These are phyloP conservation scores for grape (Vitis vinifera) DNA, from an alignment of 164 flowering plant genomes.

Conservation along the genomic window ASM3070453v1 NC_081809.1:5260001-5260500, in stretches of 20 bases:
- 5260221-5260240: conserved; percentile 38
- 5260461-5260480: conserved; percentile 41
- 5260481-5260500: neutral
- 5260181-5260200: conserved; percentile 57
- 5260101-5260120: too few species aligned
- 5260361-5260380: conserved; percentile 46
- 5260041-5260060: too few species aligned
- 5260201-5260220: conserved; percentile 21
- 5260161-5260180: conserved; percentile 31
- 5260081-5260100: too few species aligned
- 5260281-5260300: conserved; percentile 41
- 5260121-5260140: conserved; percentile 22
- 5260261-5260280: conserved; percentile 56
- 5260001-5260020: conserved; percentile 5
- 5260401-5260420: conserved; percentile 12
- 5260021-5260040: too few species aligned
- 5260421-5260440: conserved; percentile 28
- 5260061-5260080: too few species aligned
- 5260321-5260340: conserved; percentile 31
- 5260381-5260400: conserved; percentile 32
- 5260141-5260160: conserved; percentile 43
- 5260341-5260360: conserved; percentile 47
- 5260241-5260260: conserved; percentile 42
- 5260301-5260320: conserved; percentile 42
- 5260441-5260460: conserved; percentile 42